Conservation (phyloP, 1,284 basidiomycete species). For the Puccinia coronata region DNA sequence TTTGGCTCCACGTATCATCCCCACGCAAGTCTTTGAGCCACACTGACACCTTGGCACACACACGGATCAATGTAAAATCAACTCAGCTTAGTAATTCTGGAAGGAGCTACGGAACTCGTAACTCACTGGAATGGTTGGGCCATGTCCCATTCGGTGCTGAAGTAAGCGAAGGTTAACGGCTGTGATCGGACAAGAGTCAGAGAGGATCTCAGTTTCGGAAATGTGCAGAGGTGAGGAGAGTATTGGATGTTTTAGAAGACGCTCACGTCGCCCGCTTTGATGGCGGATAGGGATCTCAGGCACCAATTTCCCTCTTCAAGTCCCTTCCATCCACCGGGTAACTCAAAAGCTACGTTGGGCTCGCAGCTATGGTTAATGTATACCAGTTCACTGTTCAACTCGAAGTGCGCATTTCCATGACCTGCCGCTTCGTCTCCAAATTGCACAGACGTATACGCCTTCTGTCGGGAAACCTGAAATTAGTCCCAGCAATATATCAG, state of each 20-base stretch:
- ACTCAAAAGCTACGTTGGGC: constrained; percentile 66
- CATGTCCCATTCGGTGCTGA: constrained; percentile 73
- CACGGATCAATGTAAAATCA: neutral
- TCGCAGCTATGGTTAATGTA: constrained; percentile 71
- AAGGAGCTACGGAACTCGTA: constrained; percentile 53
- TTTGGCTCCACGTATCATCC: constrained; percentile 25
- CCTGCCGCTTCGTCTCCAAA: constrained; percentile 57
- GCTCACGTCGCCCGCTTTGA: constrained; percentile 61
- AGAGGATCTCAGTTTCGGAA: neutral
- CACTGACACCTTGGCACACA: constrained; percentile 20
- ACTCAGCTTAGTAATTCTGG: neutral
- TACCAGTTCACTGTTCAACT: constrained; percentile 68
- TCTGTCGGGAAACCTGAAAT: constrained; percentile 2
- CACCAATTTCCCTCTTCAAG: constrained; percentile 62
- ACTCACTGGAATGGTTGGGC: constrained; percentile 67
- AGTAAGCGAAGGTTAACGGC: constrained; percentile 67
- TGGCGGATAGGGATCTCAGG: constrained; percentile 59
- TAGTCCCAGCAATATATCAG: neutral
- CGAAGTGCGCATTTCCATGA: constrained; percentile 62
- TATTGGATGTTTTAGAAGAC: too few relatives aligned
- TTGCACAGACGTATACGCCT: constrained; percentile 36
- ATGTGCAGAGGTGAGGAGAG: neutral
- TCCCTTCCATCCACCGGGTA: constrained; percentile 57
- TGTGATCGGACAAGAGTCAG: neutral
- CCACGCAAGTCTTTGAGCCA: constrained; percentile 20